Base-by-base conservation (phyloP, 2,329 filamentous ascomycete genomes). In the Cladophialophora exuberans region DNA sequence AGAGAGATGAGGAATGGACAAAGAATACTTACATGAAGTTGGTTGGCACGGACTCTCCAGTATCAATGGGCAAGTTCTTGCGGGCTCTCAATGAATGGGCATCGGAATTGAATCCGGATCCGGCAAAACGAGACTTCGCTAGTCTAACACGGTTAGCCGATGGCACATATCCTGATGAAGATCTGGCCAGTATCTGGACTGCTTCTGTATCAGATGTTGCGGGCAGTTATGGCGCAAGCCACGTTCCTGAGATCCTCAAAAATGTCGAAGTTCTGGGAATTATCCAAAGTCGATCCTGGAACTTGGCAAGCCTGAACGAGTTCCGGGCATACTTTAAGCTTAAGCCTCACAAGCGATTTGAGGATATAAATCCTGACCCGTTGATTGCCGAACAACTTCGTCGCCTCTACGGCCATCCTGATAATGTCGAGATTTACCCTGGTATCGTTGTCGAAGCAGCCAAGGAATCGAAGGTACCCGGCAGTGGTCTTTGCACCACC, bases 231-330 rank as follows among this genome's bases (percentile, higher is more conserved):
- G 84, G 84, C 1, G 79, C 83, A 2, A 76, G 77, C 11, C 83
- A 81, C 64, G 77, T 86, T 1, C 83, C 84, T 3, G 76, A 76
- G 35, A 76, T 79, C 1, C 78, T 87, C 64, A 82, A 79, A 62
- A 73, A 77, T 1, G 77, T 87, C n/a, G 85, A 87, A 67, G 75
- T 85, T 2, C 74, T 85, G 2, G 83, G 83, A 6, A 86, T 86
- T 46, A 74, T 78, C 15, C 84, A 86, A 61, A 81, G 79, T 4
- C 79, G 84, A 33, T 79, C 79, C 31, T 86, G 83, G 83, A 78
- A 83, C 50, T 69, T 84, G 9, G 81, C 79, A 0, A 82, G 82
- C 0, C 69, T 87, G 33, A 87, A 87, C 61, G 80, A 75, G 63
- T 79, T 77, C 68, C 79, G 72, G 60, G 74, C 70, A 58, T 81